phyloP scores from a whole-genome alignment of 176 grass and related monocot species.

The Oryza glaberrima region DNA sequence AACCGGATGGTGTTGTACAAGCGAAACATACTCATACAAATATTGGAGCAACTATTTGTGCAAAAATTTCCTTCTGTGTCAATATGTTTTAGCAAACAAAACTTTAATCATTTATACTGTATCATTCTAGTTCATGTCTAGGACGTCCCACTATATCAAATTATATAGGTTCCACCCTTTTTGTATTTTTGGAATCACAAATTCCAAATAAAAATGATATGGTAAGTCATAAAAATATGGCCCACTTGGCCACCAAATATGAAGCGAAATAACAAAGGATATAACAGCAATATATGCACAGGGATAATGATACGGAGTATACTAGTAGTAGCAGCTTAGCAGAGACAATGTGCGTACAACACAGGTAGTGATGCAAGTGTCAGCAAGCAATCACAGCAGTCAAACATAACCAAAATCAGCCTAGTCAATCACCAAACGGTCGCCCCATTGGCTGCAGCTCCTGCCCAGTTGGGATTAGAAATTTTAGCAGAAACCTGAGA shows the following conservation, averaged over 20 bases:
- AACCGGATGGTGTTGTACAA: too few relatives aligned
- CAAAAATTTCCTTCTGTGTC: background rate
- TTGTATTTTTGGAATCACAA: background rate
- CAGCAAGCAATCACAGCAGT: slow-evolving; percentile 23
- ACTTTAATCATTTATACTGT: background rate
- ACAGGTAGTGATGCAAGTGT: background rate
- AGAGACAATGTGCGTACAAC: background rate
- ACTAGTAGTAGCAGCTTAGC: background rate
- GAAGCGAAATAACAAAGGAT: background rate
- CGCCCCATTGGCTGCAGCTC: background rate
- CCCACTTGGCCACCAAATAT: background rate
- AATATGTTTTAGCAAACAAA: too few relatives aligned
- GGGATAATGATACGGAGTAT: background rate
- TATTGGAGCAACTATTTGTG: background rate
- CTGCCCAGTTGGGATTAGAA: background rate
- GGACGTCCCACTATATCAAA: too few relatives aligned
- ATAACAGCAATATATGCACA: background rate
- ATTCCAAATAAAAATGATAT: background rate
- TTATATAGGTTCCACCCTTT: background rate
- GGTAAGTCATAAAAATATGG: background rate
- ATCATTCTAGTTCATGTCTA: background rate
- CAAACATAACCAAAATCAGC: slow-evolving; percentile 27
- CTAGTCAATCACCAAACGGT: background rate
- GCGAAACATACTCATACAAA: too few relatives aligned
- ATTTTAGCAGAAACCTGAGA: background rate